Base-by-base conservation (phyloP, 768 basidiomycete genomes). In the Cytidiella melzeri region DNA sequence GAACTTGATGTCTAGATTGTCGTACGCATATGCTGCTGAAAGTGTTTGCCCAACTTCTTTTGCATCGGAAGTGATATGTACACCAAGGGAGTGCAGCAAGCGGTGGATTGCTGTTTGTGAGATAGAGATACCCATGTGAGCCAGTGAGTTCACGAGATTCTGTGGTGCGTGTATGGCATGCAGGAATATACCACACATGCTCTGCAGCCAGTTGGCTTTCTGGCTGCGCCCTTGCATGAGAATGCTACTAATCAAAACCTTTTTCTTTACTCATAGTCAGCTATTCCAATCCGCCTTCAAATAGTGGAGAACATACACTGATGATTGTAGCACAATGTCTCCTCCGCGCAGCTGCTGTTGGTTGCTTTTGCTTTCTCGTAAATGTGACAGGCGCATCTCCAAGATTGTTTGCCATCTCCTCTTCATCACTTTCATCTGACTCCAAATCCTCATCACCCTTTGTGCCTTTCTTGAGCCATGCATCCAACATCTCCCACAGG, bases 1-100 rank as follows among this genome's bases (percentile, higher is more conserved):
- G 5, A 73, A 50, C 36, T 69, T 57, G 5, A 73, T 59, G 51
- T 76, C 72, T 23, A 75, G 63, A 54, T 76, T 76, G 48, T 76
- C 68, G 23, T 69, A 75, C 4, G 68, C 67, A 54, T 63, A 69
- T 5, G 54, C 45, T 1, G 60, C 50, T 0, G 61, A 45, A 5
- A 67, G 50, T 4, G 58, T 60, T 24, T 54, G 42, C 0, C 65
- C 67, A 18, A 66, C 53, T 9, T 54, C 37, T 11, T 52, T 50
- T 0, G 55, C 53, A 1, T 30, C 19, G n/a, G 48, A 56, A 9
- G 15, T 5, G 2, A 43, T 13, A 18, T 53, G 41, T 11, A 21
- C 20, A 25, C 60, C 58, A 24, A 66, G 54, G 3, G 48, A 49
- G 5, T 20, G 41, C 19, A 66, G 42, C 1, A 55, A 53, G 19